phyloP scores from a whole-genome alignment of 768 basidiomycete species.

The Xanthoconium stramineum region DNA sequence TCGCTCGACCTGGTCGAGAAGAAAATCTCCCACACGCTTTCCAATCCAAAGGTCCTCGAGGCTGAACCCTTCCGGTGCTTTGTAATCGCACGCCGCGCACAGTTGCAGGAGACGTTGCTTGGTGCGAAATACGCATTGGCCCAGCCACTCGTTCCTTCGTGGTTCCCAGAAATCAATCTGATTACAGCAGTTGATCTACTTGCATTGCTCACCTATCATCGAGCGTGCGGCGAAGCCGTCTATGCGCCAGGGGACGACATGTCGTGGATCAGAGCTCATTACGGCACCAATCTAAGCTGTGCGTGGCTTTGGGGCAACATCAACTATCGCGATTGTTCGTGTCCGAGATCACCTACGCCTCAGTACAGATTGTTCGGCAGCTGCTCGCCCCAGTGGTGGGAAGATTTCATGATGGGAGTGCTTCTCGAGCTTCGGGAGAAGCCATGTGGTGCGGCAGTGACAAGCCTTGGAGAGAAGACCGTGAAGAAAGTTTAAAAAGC shows the following conservation, averaged over 20 bases:
- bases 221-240: slow-evolving; percentile 12
- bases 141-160: slow-evolving; percentile 22
- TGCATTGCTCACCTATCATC: slow-evolving; percentile 21
- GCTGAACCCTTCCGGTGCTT: slow-evolving; percentile 29
- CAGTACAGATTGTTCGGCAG: not conserved
- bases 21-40: slow-evolving; percentile 17
- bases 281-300: not conserved
- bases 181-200: slow-evolving; percentile 28
- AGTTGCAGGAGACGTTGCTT: slow-evolving; percentile 22
- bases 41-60: slow-evolving; percentile 16
- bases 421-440: slow-evolving; percentile 16
- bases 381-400: slow-evolving; percentile 21
- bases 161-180: slow-evolving; percentile 27
- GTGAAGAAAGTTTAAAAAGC: not conserved
- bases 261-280: slow-evolving; percentile 17
- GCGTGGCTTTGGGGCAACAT: slow-evolving; percentile 7
- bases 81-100: slow-evolving; percentile 26
- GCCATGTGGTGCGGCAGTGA: slow-evolving; percentile 14
- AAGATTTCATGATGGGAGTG: slow-evolving; percentile 13
- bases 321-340: not conserved
- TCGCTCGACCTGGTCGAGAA: slow-evolving; percentile 13
- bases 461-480: not conserved
- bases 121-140: slow-evolving; percentile 31
- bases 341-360: not conserved
- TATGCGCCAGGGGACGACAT: not conserved